These are phyloP conservation scores for Plectosphaerella plurivora DNA, from an alignment of 2,329 filamentous ascomycete species.

Conservation along the genomic window DNA sequence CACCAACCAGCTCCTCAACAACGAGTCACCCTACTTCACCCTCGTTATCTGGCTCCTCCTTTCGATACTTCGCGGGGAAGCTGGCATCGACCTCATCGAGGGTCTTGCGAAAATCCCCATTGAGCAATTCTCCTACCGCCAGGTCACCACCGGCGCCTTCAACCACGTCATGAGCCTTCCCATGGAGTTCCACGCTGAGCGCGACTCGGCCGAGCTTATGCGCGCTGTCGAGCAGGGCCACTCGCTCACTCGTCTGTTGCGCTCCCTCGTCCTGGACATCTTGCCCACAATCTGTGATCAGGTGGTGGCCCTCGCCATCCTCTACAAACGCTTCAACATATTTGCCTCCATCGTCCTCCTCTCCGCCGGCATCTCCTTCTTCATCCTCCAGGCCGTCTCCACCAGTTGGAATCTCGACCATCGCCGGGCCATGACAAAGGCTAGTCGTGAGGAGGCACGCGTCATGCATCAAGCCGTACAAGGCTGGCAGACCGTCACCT, in stretches of 20 bases:
- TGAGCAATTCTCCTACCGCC: constrained; percentile 39
- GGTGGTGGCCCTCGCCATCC: constrained; percentile 53
- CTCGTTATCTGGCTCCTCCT: constrained; percentile 4
- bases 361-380: constrained; percentile 11
- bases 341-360: constrained; percentile 44
- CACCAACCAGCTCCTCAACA: constrained; percentile 19
- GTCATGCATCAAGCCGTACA: constrained; percentile 54
- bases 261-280: constrained; percentile 55
- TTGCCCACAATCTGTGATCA: constrained; percentile 60
- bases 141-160: constrained; percentile 58
- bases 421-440: constrained; percentile 29
- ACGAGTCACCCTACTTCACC: constrained; percentile 1
- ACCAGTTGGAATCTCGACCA: constrained; percentile 31
- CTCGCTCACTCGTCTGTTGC: constrained; percentile 54
- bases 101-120: constrained; percentile 26
- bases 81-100: constrained; percentile 13
- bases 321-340: constrained; percentile 58
- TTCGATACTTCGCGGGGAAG: neutral
- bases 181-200: constrained; percentile 66
- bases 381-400: constrained; percentile 23
- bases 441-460: constrained; percentile 42
- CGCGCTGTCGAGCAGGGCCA: constrained; percentile 61
- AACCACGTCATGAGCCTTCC: constrained; percentile 65
- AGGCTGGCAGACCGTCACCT: constrained; percentile 55
- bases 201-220: constrained; percentile 60